A percentile compares a stretch with the other conserved stretches of the same genome.
Evolutionary conservation across 306 rosid genomes (phyloP).

Genomic region (Dicorynia guianensis): DNA sequence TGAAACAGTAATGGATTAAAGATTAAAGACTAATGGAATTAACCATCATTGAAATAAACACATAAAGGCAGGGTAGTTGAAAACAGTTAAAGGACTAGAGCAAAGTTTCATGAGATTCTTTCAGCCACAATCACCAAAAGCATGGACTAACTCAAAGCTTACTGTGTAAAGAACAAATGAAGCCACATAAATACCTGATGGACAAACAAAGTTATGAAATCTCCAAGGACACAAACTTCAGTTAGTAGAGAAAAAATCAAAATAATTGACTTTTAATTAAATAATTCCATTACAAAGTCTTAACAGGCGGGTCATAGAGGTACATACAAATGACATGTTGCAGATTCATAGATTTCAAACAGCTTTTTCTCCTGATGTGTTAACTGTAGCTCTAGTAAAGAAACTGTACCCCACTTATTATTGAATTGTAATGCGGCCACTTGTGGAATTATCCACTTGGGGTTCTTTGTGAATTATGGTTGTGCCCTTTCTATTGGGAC

Average conservation of each 20-base stretch:
- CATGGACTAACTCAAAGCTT: background rate
- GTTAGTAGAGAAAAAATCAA: background rate
- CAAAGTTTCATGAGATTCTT: slow-evolving; percentile 5
- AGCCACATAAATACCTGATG: slow-evolving; percentile 8
- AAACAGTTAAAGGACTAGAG: slow-evolving; percentile 2
- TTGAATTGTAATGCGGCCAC: too few relatives aligned
- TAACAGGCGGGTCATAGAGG: background rate
- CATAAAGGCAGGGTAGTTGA: slow-evolving; percentile 17
- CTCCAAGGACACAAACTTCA: slow-evolving; percentile 14
- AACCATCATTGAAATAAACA: background rate
- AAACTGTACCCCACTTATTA: too few relatives aligned
- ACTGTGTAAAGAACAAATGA: slow-evolving; percentile 1
- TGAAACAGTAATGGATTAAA: slow-evolving; percentile 50
- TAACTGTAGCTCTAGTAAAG: too few relatives aligned
- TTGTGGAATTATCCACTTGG: too few relatives aligned
- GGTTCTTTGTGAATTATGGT: too few relatives aligned
- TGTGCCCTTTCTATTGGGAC: too few relatives aligned
- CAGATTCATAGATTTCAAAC: too few relatives aligned
- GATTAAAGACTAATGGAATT: slow-evolving; percentile 27
- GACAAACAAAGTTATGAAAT: background rate
- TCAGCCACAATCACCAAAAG: slow-evolving; percentile 29
- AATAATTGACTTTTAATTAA: background rate
- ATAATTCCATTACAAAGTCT: background rate
- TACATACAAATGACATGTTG: too few relatives aligned
- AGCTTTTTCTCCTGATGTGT: too few relatives aligned